Conservation (phyloP, 768 basidiomycete genomes). For the Phallus indusiatus region DNA sequence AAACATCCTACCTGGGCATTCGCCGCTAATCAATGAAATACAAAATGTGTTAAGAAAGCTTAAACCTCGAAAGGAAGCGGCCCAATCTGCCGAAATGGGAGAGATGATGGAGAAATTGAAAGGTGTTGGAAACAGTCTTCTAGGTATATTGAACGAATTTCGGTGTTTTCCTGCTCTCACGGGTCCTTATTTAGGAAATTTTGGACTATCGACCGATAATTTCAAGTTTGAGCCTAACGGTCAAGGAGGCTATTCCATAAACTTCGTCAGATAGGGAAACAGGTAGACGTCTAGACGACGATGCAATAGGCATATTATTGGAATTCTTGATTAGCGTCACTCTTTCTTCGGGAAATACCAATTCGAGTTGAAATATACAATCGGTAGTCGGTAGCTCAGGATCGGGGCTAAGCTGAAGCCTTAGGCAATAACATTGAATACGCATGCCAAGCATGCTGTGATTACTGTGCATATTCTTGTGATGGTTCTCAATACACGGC, state of each 20-base stretch:
- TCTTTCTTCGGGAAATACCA: no score
- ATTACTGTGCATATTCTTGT: no score
- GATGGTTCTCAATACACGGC: no score
- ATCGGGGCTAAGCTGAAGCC: no score
- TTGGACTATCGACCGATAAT: constrained; percentile 91
- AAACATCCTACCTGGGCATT: constrained; percentile 46
- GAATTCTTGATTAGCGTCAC: neutral
- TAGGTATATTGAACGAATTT: constrained; percentile 43
- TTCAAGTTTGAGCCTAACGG: constrained; percentile 94
- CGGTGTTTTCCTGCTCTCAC: neutral
- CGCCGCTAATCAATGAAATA: constrained; percentile 39
- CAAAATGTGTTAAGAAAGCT: constrained; percentile 42
- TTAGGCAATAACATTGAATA: no score
- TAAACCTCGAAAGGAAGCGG: constrained; percentile 59
- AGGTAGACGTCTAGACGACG: neutral
- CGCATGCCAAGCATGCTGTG: no score
- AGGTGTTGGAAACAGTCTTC: constrained; percentile 79
- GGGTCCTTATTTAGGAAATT: constrained; percentile 50
- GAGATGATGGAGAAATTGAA: constrained; percentile 95
- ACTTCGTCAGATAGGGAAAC: constrained; percentile 47
- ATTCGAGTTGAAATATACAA: no score
- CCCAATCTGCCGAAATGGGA: constrained; percentile 76
- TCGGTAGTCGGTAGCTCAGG: no score
- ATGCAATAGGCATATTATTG: neutral
- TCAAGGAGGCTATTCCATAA: constrained; percentile 93